Evolutionary conservation across 2,329 filamentous ascomycete species (phyloP), one percentile per base, ranked within the genome.

Genomic region (Pseudogymnoascus sp.): DNA sequence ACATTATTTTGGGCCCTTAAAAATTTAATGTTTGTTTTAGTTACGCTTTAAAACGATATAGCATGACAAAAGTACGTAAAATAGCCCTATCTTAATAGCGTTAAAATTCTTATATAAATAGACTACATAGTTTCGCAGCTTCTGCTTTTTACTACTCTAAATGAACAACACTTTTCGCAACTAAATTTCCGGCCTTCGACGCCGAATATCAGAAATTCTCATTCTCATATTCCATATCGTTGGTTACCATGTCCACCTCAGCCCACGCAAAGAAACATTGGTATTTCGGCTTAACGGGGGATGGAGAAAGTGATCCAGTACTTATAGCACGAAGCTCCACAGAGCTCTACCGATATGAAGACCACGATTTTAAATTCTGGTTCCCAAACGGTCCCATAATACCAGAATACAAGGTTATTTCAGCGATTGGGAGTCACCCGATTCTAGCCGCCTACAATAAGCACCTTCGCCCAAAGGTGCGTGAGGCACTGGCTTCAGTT

Each of bases 301-400:
- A 43, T 4, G 6, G 3, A 25, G 25, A 60, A 23, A 41, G 21
- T 9, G 41, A 41, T 43, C 35, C 59, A 16, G 5, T 21, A 28
- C 59, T 35, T 35, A 41, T 60, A 21, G 59, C 59, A n/a, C 25
- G 59, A 41, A 60, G 59, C 16, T 43, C 37, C 2, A 60, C 16
- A 4, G 23, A 43, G 9, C 1, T 16, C 8, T 60, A 31, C 21
- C 37, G 6, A 43, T 60, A 60, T 31, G 14, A 41, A 18, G 9
- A 31, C 11, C 31, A 60, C 21, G 1, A 11, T 5, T 60, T 60
- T 28, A 25, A 14, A 25, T 28, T 9, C n/a, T 31, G 25, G 18
- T 41, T 60, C 16, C 59, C 59, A 16, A 23, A 38, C 9, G 25
- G 16, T 14, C 37, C 38, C 25, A 8, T 18, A 28, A 18, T n/a